These are phyloP conservation scores for Crithidia expoeki DNA, from an alignment of 208 protist species.

Conservation along the genomic window DNA sequence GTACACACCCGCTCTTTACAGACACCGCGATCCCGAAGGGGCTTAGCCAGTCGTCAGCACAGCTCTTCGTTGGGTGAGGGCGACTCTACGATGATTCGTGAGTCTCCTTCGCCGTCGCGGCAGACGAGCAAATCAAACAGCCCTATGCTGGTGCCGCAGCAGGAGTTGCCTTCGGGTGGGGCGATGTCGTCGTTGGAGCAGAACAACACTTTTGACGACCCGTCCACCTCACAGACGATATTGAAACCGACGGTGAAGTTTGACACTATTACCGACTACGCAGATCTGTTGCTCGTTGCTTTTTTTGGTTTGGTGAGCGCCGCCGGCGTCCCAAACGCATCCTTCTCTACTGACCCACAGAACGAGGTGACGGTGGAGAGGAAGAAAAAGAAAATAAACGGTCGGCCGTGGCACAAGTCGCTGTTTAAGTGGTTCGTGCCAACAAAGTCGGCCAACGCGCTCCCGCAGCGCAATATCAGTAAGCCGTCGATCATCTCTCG, in stretches of 20 bases:
- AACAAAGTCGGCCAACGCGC: background rate
- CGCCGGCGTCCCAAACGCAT: background rate
- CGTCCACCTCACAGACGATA: background rate
- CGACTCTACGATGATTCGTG: background rate
- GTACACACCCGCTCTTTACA: background rate
- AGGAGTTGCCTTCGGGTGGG: background rate
- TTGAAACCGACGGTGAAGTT: background rate
- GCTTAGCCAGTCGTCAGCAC: background rate
- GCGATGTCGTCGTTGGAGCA: background rate
- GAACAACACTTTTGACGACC: background rate
- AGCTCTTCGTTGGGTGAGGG: constrained; percentile 3
- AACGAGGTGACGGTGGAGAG: constrained; percentile 5
- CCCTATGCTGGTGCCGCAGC: constrained; percentile 8
- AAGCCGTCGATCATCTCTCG: constrained; percentile 5
- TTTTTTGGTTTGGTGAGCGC: constrained; percentile 18
- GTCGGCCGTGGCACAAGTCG: background rate
- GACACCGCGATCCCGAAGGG: background rate
- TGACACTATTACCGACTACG: constrained; percentile 4
- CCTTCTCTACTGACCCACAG: constrained; percentile 14
- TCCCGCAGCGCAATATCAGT: background rate
- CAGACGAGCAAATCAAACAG: background rate
- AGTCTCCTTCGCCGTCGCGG: background rate
- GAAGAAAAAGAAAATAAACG: background rate
- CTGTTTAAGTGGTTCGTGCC: constrained; percentile 11
- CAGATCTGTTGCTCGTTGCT: constrained; percentile 18